A percentile compares a stretch with the other conserved stretches of the same genome.
phyloP scores from a whole-genome alignment of 2,329 filamentous ascomycete species.

The Monascus ruber region DNA sequence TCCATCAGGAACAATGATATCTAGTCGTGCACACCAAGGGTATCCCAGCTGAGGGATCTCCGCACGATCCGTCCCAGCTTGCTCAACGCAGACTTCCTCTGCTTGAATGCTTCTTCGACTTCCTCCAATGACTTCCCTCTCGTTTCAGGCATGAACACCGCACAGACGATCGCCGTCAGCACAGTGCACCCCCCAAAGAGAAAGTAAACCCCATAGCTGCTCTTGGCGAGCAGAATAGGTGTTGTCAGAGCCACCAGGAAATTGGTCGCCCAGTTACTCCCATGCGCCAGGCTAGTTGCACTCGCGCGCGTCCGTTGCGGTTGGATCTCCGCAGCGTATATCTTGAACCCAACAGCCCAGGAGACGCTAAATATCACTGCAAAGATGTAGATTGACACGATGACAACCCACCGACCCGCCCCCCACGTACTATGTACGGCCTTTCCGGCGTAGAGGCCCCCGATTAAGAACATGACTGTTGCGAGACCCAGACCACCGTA shows the following conservation, averaged over 20 bases:
- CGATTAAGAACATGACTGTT: too few species aligned
- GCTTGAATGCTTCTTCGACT: slow-evolving; percentile 38
- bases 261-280: slow-evolving; percentile 40
- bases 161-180: slow-evolving; percentile 28
- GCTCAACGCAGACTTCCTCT: slow-evolving; percentile 1
- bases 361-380: too few species aligned
- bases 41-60: too few species aligned
- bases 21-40: too few species aligned
- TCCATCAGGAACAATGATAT: too few species aligned
- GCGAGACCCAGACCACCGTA: too few species aligned
- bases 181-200: slow-evolving; percentile 34
- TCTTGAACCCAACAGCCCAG: slow-evolving; percentile 30
- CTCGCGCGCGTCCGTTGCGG: slow-evolving; percentile 43
- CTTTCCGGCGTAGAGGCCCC: too few species aligned
- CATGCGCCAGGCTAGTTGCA: slow-evolving; percentile 42
- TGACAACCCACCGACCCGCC: too few species aligned
- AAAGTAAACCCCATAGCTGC: slow-evolving; percentile 36
- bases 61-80: too few species aligned
- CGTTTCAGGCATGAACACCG: slow-evolving; percentile 41
- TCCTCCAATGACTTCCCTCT: slow-evolving; percentile 38
- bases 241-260: slow-evolving; percentile 36
- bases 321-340: slow-evolving; percentile 50
- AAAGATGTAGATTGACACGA: too few species aligned
- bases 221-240: slow-evolving; percentile 32
- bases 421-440: too few species aligned